Conservation (phyloP, 257 asterid genomes). For the Lavandula angustifolia region DNA sequence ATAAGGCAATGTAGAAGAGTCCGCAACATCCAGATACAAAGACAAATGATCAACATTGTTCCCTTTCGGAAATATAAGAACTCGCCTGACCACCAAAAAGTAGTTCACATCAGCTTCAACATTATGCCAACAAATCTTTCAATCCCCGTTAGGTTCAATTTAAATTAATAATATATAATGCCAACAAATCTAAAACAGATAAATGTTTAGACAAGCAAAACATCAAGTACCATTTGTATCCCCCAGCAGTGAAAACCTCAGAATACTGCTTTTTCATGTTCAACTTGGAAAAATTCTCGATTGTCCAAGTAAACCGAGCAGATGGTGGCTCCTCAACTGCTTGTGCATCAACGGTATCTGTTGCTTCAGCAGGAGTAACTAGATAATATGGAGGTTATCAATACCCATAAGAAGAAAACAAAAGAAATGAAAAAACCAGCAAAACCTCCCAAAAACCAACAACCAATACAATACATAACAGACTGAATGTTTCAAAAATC, state of each 20-base stretch:
- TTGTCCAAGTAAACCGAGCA: slow-evolving; percentile 67
- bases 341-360: slow-evolving; percentile 54
- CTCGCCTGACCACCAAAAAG: slow-evolving; percentile 61
- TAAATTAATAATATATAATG: too few species aligned
- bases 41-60: slow-evolving; percentile 82
- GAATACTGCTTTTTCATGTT: slow-evolving; percentile 64
- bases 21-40: slow-evolving; percentile 85
- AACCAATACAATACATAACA: neutral
- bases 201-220: neutral
- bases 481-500: neutral
- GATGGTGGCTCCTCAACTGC: slow-evolving; percentile 58
- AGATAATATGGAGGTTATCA: slow-evolving; percentile 12
- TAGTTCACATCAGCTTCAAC: slow-evolving; percentile 37
- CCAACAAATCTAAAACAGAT: slow-evolving; percentile 12
- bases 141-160: too few species aligned
- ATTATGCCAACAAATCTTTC: slow-evolving; percentile 15
- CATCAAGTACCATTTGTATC: slow-evolving; percentile 58
- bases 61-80: slow-evolving; percentile 83
- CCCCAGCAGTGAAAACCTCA: slow-evolving; percentile 58
- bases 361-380: slow-evolving; percentile 53
- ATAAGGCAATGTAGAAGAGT: slow-evolving; percentile 63
- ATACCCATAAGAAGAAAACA: slow-evolving; percentile 8
- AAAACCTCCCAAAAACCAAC: slow-evolving; percentile 13
- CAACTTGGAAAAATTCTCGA: slow-evolving; percentile 63
- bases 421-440: slow-evolving; percentile 12